phyloP scores from a whole-genome alignment of 139 green algal genomes.

The Astrephomene gubernaculifera region DNA sequence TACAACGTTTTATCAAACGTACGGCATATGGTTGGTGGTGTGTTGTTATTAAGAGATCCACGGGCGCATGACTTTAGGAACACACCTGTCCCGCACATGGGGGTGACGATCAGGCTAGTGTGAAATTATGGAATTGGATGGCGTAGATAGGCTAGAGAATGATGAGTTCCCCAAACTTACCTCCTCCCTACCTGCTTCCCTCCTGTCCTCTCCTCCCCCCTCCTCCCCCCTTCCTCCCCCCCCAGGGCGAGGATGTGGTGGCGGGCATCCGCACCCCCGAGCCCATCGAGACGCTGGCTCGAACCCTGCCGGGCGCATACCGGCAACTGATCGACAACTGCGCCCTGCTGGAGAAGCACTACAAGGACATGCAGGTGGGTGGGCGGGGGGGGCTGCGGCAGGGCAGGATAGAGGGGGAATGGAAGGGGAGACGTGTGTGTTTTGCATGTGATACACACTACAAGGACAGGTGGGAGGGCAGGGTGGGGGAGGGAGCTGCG shows the following conservation, averaged over 20 bases:
- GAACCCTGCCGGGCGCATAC: constrained; percentile 82
- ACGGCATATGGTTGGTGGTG: no score
- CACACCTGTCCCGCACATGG: no score
- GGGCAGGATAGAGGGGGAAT: neutral
- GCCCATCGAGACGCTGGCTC: constrained; percentile 76
- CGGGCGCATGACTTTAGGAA: no score
- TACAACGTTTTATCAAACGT: no score
- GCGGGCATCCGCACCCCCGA: constrained; percentile 87
- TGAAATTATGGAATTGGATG: no score
- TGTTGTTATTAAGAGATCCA: no score
- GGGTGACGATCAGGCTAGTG: no score
- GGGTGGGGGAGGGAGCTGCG: neutral
- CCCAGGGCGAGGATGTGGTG: constrained; percentile 91
- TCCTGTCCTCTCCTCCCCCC: neutral
- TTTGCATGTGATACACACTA: no score
- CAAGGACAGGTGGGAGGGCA: neutral
- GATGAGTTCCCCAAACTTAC: no score
- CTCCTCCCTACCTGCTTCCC: neutral
- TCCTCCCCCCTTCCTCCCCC: constrained; percentile 26
- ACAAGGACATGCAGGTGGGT: constrained; percentile 85
- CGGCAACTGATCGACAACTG: constrained; percentile 81
- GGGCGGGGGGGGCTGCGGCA: neutral
- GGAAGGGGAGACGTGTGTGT: neutral
- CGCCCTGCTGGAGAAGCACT: constrained; percentile 82
- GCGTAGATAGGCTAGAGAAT: no score